Conservation (phyloP, 2,329 filamentous ascomycete genomes). For the Fusarium globosum region DNA sequence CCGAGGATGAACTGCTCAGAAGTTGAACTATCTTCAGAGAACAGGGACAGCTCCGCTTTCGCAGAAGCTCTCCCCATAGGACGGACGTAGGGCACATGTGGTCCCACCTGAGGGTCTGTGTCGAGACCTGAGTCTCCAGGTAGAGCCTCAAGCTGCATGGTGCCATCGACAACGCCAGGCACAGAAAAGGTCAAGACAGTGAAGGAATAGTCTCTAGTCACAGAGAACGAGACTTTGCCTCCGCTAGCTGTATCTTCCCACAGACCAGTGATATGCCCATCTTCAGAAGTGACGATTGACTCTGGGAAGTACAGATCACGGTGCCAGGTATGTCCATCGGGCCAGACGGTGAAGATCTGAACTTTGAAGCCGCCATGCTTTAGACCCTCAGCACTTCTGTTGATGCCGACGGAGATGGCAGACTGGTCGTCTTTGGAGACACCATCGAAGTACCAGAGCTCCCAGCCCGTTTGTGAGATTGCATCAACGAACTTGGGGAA, state of each 20-base stretch:
- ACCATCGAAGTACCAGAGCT: neutral
- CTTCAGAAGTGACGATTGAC: neutral
- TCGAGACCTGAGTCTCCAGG: neutral
- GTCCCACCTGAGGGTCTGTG: neutral
- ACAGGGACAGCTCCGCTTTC: rapidly evolving
- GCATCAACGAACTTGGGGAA: neutral
- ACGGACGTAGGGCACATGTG: neutral
- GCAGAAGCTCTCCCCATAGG: rapidly evolving
- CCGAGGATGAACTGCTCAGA: neutral
- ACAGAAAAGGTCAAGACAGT: rapidly evolving
- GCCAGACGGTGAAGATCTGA: neutral
- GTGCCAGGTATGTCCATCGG: neutral
- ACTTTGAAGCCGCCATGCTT: neutral
- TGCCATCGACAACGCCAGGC: neutral
- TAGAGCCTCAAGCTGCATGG: rapidly evolving
- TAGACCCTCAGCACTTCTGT: neutral
- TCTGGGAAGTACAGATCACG: neutral
- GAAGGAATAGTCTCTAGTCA: neutral
- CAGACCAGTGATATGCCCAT: rapidly evolving
- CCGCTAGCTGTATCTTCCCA: rapidly evolving
- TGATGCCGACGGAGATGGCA: rapidly evolving
- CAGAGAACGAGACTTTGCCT: neutral
- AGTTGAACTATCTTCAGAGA: neutral
- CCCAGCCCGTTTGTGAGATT: neutral
- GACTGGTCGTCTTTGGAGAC: neutral